phyloP scores from a whole-genome alignment of 192 early-diverging fungal species.

The Backusella psychrophila region DNA sequence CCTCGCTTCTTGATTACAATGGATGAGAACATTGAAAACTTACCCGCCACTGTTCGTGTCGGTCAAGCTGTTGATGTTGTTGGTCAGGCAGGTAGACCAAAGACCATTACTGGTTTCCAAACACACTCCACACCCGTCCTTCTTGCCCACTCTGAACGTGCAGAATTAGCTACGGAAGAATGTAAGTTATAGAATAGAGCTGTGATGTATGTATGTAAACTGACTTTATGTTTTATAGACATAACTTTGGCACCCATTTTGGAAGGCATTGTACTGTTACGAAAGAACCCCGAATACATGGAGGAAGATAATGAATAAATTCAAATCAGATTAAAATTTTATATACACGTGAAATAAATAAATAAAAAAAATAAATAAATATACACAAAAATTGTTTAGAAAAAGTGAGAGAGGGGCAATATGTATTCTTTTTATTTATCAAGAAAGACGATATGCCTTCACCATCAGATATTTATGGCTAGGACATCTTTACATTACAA shows the following conservation, averaged over 20 bases:
- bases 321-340: not conserved
- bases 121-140: slow-evolving; percentile 97
- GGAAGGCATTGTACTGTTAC: slow-evolving; percentile 95
- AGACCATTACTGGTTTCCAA: slow-evolving; percentile 99
- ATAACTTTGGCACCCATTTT: slow-evolving; percentile 79
- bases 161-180: slow-evolving; percentile 98
- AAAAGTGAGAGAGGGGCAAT: not conserved
- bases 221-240: slow-evolving; percentile 33
- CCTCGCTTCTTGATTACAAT: slow-evolving; percentile 98
- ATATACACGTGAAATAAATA: not conserved
- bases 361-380: not conserved
- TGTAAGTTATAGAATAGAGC: slow-evolving; percentile 41
- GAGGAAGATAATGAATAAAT: slow-evolving; percentile 55
- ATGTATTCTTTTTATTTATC: too few relatives aligned
- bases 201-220: not conserved
- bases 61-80: slow-evolving; percentile 98
- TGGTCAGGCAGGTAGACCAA: slow-evolving; percentile 96
- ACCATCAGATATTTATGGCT: too few relatives aligned
- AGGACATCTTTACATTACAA: too few relatives aligned
- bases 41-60: slow-evolving; percentile 90
- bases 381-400: not conserved
- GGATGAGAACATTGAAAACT: slow-evolving; percentile 81
- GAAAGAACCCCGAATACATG: slow-evolving; percentile 89
- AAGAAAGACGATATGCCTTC: too few relatives aligned
- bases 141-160: slow-evolving; percentile 93